phyloP scores from a whole-genome alignment of 805 yeast species.

The Saccharomyces paradoxus region DNA sequence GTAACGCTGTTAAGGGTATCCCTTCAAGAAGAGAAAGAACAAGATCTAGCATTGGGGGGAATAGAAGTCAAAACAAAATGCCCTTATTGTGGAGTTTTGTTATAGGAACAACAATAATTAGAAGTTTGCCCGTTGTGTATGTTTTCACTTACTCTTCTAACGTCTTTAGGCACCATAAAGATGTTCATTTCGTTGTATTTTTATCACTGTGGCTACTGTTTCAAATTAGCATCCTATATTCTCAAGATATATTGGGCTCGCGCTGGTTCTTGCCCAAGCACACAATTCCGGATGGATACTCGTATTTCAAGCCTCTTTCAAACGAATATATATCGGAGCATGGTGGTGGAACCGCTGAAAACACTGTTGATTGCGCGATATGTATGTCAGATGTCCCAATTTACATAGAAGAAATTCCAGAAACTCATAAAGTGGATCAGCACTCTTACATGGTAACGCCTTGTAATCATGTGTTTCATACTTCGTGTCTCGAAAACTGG shows the following conservation, averaged over 20 bases:
- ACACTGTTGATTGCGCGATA: constrained; percentile 72
- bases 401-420: constrained; percentile 25
- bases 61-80: constrained; percentile 35
- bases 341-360: constrained; percentile 23
- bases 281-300: constrained; percentile 71
- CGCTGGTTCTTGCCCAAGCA: constrained; percentile 74
- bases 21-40: constrained; percentile 19
- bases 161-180: constrained; percentile 64
- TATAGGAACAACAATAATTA: constrained; percentile 53
- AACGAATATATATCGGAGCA: constrained; percentile 26
- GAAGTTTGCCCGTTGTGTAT: constrained; percentile 61
- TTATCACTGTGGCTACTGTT: constrained; percentile 47
- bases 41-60: constrained; percentile 8
- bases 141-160: constrained; percentile 45
- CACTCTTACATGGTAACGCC: constrained; percentile 77
- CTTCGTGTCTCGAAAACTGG: constrained; percentile 85
- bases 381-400: constrained; percentile 69
- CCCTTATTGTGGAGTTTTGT: constrained; percentile 71
- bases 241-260: constrained; percentile 68
- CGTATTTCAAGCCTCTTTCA: constrained; percentile 49
- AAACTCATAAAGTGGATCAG: constrained; percentile 32
- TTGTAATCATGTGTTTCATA: constrained; percentile 83
- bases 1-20: constrained; percentile 41
- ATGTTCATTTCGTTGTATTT: constrained; percentile 40
- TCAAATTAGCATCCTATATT: constrained; percentile 50